phyloP scores from a whole-genome alignment of 805 yeast genomes.

The Lachancea dasiensis region DNA sequence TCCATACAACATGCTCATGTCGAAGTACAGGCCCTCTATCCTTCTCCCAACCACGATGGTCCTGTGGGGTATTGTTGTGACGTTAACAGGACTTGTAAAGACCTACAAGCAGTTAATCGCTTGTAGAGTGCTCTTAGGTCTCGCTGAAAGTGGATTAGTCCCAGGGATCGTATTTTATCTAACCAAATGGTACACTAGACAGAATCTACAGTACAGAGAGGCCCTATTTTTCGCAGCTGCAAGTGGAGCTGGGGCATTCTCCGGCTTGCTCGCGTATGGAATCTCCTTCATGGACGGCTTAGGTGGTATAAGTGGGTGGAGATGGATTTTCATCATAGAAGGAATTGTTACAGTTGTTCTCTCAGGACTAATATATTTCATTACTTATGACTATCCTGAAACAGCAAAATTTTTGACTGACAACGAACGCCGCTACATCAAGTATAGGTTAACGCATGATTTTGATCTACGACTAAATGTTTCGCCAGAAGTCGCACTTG shows the following conservation, averaged over 20 bases:
- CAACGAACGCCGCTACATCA: conserved; percentile 28
- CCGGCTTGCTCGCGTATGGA: conserved; percentile 39
- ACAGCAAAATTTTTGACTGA: conserved; percentile 30
- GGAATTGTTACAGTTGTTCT: conserved; percentile 32
- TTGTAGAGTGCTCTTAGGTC: conserved; percentile 41
- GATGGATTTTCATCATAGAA: conserved; percentile 38
- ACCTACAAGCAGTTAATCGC: conserved; percentile 36
- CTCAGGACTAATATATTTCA: conserved; percentile 24
- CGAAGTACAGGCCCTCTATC: conserved; percentile 22
- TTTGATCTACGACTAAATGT: too few relatives aligned
- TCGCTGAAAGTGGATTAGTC: conserved; percentile 38
- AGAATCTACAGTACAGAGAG: conserved; percentile 35
- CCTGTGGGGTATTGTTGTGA: conserved; percentile 39
- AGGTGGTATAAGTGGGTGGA: conserved; percentile 33
- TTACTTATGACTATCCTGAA: conserved; percentile 33
- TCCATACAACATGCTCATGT: conserved; percentile 37
- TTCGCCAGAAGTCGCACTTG: too few relatives aligned
- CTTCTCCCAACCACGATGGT: conserved; percentile 39
- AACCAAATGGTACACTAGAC: conserved; percentile 34
- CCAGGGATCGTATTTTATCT: conserved; percentile 36
- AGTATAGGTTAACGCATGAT: conserved; percentile 24
- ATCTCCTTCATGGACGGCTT: conserved; percentile 26
- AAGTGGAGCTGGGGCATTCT: conserved; percentile 26
- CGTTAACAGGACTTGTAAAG: conserved; percentile 36
- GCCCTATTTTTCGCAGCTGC: conserved; percentile 36